Evolutionary conservation across 2,329 filamentous ascomycete species (phyloP), one percentile per base, ranked within the genome.

Genomic region (Neurospora sp.): DNA sequence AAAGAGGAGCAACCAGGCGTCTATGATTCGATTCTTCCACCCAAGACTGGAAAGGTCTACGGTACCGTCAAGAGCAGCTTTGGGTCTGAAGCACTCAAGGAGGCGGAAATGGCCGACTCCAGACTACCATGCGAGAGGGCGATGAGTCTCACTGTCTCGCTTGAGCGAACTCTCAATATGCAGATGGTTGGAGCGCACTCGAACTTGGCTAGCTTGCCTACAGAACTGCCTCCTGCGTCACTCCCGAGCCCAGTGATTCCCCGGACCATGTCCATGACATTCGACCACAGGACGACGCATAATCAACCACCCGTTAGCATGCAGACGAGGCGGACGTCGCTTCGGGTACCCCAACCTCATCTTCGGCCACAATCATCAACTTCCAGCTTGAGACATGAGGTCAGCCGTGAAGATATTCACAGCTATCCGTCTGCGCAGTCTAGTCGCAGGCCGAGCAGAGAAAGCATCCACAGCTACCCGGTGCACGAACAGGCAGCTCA

Each of bases 231-330:
- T 39, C 73, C 73, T 0, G 72, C 74, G 1, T 69, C 74, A 3
- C 71, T 76, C 2, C 76, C 77, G 5, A 78, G 75, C 33, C 76
- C 77, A 6, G 37, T 76, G 15, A 72, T 79, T 15, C 74, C 76
- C 15, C 74, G 75, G 36, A 73, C 77, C 33, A 71, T 72, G 36
- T 70, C 75, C 43, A 70, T 75, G 12, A 36, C 28, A 17, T 62
- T 62, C 52, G 69, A 73, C 23, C 77, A 75, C 52, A 79, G 76
- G 69, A 74, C 77, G 10, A 74, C 77, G 10, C 80, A 74, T 68
- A 79, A 80, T 0, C 78, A 80, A 3, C 81, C 81, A 0, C 81
- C 83, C 0, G 78, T 83, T 37, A 83, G 80, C 73, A 80, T 84
- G 77, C 78, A 78, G n/a, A 82, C 80, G 36, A 81, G 79, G 38